A percentile compares a stretch with the other conserved stretches of the same genome.
Conservation (phyloP, 257 asterid genomes). For the Penstemon davidsonii region DNA sequence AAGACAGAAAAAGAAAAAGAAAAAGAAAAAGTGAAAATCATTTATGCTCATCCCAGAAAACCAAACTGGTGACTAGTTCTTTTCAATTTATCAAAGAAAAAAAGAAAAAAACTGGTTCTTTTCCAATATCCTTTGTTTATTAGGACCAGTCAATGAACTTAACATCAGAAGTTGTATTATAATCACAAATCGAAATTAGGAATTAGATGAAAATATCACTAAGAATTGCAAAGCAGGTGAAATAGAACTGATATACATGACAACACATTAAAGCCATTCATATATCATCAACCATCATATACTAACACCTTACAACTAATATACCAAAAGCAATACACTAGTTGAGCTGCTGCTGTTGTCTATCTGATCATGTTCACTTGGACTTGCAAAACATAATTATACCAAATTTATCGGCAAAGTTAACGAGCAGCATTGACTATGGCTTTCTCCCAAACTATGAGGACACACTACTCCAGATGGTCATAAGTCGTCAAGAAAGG, state of each 20-base stretch:
- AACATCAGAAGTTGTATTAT: no score
- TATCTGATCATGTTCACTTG: slow-evolving; percentile 9
- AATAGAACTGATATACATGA: slow-evolving; percentile 8
- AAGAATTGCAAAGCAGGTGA: slow-evolving; percentile 13
- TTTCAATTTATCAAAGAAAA: no score
- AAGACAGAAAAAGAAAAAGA: no score
- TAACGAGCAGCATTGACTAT: slow-evolving; percentile 19
- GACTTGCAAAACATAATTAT: slow-evolving; percentile 3
- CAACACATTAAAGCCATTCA: slow-evolving; percentile 30
- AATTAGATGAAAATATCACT: no score
- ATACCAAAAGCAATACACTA: slow-evolving; percentile 20
- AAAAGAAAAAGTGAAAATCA: no score
- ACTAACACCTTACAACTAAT: slow-evolving; percentile 30
- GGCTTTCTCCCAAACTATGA: slow-evolving; percentile 28
- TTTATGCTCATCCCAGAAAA: no score
- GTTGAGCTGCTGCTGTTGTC: slow-evolving; percentile 14
- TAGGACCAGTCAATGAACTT: no score
- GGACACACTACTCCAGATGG: not conserved
- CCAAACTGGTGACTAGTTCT: no score
- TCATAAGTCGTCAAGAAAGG: slow-evolving; percentile 54
- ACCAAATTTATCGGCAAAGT: slow-evolving; percentile 21
- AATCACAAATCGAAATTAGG: no score
- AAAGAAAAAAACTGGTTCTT: no score
- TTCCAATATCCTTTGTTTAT: no score
- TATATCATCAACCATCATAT: slow-evolving; percentile 22